Base-by-base conservation (phyloP, 768 basidiomycete genomes). In the Polyporus arcularius region DNA sequence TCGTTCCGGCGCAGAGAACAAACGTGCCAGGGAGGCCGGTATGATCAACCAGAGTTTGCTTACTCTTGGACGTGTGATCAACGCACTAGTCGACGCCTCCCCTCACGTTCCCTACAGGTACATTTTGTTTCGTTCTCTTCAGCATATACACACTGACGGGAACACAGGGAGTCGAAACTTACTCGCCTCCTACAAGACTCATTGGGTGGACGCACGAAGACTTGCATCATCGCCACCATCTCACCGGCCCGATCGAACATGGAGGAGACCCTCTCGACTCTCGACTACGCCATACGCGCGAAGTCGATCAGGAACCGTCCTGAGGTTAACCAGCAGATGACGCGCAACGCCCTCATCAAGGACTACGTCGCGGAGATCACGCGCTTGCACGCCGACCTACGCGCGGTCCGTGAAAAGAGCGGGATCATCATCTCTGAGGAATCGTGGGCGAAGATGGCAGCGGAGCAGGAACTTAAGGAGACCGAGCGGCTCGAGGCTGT, bases 41-140 rank as follows among this genome's bases (percentile, higher is more conserved):
- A 97, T 96, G 91, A 98, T 99, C 73, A 99, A 98, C 69, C 94
- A 97, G 75, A 96, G 93, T 69, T 79, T 99, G 51, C 79, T 99
- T 2, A 98, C 97, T n/a, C 85, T 99, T 14, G 97, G 97, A 0
- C 80, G 97, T 35, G 97, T 98, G 40, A 98, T 99, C 67, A 97
- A 96, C 64, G 92, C 92, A 10, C 82, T 99, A 46, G 97, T 98
- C 55, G 96, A 98, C 67, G 89, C 85, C 66, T 88, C 92, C 0
- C 81, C 87, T 32, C 97, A 98, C 71, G 89, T 98, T 47, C 97
- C 97, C 7, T 99, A 98, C 72, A 86, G 95, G 92, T 92, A 64
- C 58, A 81, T 69, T 31, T 42, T 62, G 26, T 61, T 39, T 18
- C 35, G 48, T n/a, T n/a, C 38, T n/a, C 2, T 55, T 53, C 18